These are phyloP conservation scores for Lycium barbarum DNA, from an alignment of 257 asterid species.

Conservation along the genomic window DNA sequence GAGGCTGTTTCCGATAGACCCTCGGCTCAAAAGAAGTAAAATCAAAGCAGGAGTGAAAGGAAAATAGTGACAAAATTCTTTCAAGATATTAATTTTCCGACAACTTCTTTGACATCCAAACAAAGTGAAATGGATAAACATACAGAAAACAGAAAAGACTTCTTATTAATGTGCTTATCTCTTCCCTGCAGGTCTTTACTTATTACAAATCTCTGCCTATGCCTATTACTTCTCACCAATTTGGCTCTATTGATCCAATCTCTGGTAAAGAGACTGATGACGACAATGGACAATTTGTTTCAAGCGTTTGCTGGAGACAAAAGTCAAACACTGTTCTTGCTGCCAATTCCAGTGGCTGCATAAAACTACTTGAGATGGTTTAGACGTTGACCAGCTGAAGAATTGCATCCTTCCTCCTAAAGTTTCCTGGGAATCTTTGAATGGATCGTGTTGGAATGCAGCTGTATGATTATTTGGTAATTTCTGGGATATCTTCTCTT, in stretches of 20 bases:
- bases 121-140: background rate
- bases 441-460: background rate
- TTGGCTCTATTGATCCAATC: constrained; percentile 83
- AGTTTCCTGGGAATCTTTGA: constrained; percentile 4
- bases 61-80: background rate
- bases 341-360: constrained; percentile 85
- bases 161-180: background rate
- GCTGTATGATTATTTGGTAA: constrained; percentile 10
- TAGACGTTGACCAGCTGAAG: constrained; percentile 40
- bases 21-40: no score
- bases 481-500: constrained; percentile 25
- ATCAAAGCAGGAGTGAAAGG: no score
- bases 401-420: constrained; percentile 14
- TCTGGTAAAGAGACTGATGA: constrained; percentile 83
- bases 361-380: constrained; percentile 77
- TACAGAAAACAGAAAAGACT: constrained; percentile 14
- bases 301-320: constrained; percentile 92
- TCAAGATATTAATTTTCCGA: background rate
- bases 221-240: constrained; percentile 85
- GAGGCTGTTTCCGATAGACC: no score
- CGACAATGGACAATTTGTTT: constrained; percentile 85
- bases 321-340: constrained; percentile 80
- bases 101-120: constrained; percentile 18
- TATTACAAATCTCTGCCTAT: constrained; percentile 79
- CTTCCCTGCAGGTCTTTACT: constrained; percentile 63